Evolutionary conservation across 441 rosid genomes (phyloP).

Genomic region (Brassica balearica): DNA sequence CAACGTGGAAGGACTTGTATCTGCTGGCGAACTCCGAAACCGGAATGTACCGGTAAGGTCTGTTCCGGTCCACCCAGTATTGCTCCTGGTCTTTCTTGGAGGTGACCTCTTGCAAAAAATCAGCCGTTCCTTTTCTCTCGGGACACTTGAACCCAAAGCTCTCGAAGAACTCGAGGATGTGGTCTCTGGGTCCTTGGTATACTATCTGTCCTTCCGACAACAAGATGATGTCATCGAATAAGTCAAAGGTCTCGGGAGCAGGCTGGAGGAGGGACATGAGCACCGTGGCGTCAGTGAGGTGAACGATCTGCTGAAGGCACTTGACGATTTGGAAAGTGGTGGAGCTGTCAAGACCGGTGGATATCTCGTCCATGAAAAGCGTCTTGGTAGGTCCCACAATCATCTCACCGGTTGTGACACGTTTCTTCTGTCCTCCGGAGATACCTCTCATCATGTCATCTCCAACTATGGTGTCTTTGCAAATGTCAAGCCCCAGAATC

Average conservation of each 20-base stretch:
- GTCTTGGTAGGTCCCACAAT: conserved; percentile 22
- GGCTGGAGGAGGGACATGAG: conserved; percentile 32
- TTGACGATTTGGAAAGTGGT: conserved; percentile 30
- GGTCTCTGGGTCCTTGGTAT: conserved; percentile 28
- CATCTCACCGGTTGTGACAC: conserved; percentile 31
- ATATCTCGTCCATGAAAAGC: conserved; percentile 27
- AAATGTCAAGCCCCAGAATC: conserved; percentile 27
- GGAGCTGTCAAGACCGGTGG: conserved; percentile 28
- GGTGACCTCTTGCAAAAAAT: conserved; percentile 25
- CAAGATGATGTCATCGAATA: conserved; percentile 26
- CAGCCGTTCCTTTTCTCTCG: conserved; percentile 29
- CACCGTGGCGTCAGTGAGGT: conserved; percentile 23
- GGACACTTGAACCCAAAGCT: conserved; percentile 31
- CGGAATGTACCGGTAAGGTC: conserved; percentile 19
- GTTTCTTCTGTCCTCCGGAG: conserved; percentile 29
- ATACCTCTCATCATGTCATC: conserved; percentile 30
- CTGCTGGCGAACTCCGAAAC: conserved; percentile 28
- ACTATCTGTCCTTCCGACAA: conserved; percentile 17
- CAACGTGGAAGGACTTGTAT: conserved; percentile 20
- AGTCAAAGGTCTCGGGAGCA: conserved; percentile 24
- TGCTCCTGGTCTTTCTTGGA: conserved; percentile 25
- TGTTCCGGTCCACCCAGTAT: conserved; percentile 24
- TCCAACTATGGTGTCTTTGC: conserved; percentile 26
- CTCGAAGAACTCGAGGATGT: conserved; percentile 28
- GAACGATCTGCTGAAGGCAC: conserved; percentile 27